These are phyloP conservation scores for Phytophthora tentaculata DNA, from an alignment of 352 stramenopile genomes.

Conservation along the genomic window DNA sequence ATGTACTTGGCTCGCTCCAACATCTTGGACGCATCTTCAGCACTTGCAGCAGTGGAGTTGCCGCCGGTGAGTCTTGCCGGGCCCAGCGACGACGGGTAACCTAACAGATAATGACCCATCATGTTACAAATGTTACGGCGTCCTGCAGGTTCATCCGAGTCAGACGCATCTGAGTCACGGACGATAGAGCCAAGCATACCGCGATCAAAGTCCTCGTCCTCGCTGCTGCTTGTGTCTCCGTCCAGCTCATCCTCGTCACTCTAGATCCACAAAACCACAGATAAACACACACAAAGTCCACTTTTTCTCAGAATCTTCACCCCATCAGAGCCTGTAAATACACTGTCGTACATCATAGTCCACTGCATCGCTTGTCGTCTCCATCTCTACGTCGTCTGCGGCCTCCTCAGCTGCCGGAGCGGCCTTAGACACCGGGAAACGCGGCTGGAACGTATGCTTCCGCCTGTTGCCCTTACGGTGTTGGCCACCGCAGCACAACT, in stretches of 20 bases:
- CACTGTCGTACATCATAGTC: constrained; percentile 40
- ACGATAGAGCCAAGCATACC: constrained; percentile 35
- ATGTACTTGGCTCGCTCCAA: constrained; percentile 95
- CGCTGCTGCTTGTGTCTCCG: constrained; percentile 51
- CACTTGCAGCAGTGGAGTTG: constrained; percentile 15
- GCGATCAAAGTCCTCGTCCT: constrained; percentile 46
- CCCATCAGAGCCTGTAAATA: background rate
- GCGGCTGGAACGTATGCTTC: constrained; percentile 80
- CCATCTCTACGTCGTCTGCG: constrained; percentile 25
- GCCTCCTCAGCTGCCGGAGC: constrained; percentile 9
- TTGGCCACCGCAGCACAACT: constrained; percentile 83
- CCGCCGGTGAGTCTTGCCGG: constrained; percentile 28
- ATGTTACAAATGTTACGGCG: constrained; percentile 90
- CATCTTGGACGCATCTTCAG: constrained; percentile 50
- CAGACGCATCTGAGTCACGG: constrained; percentile 38
- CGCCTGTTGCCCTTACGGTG: constrained; percentile 86
- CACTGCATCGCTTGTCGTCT: constrained; percentile 35
- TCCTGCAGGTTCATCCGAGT: constrained; percentile 43
- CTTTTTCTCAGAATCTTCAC: constrained; percentile 16
- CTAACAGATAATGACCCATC: constrained; percentile 88
- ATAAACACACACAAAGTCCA: constrained; percentile 5
- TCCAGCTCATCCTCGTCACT: constrained; percentile 54
- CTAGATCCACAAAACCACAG: constrained; percentile 22
- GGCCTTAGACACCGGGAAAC: constrained; percentile 36
- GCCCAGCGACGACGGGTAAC: constrained; percentile 51